Base-by-base conservation (phyloP, 75 land plant species). In the Larix kaempferi region DNA sequence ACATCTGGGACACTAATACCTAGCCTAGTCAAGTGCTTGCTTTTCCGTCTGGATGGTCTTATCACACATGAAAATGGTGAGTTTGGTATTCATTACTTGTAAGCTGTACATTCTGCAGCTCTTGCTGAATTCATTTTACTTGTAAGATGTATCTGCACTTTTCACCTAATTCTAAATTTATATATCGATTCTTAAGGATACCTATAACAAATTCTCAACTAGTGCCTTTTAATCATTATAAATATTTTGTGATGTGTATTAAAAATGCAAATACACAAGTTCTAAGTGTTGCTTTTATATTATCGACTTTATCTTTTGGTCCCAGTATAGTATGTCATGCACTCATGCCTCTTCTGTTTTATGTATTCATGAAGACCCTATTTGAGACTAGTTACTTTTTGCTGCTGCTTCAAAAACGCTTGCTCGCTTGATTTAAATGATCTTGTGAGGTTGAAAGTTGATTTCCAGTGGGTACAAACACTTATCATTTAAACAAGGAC, bases 1-100 rank as follows among this genome's bases (percentile, higher is more conserved):
- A 95, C 95, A 49, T 92, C 95, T 56, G 93, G 98, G 25, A 84
- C 95, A 2, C 61, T 95, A 73, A 72, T 95, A 64, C 98, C 98
- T 72, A 95, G 95, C 79, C 87, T 95, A 12, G 98, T 85, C 44
- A 95, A 95, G 74, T 93, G 93, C 80, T 58, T 93, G 81, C 88
- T 95, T 41, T 95, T 87, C 77, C 86, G 84, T 57, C 81, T 95
- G 25, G 89, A 91, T 75, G 79, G 79, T 77, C 54, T 88, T n/a
- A 78, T 94, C 66, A 63, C 90, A 27, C 73, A 57, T 83, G 84
- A 80, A 39, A 87, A 94, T 84, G 89, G 98, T 94, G 26, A 83
- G 92, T 66, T 19, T 23, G 33, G 52, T 39, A 39, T 15, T 44
- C 41, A 4, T 39, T 49, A 44, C 69, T 35, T 41, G 21, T n/a